Conservation (phyloP, 306 rosid species). For the Prunus armeniaca region DNA sequence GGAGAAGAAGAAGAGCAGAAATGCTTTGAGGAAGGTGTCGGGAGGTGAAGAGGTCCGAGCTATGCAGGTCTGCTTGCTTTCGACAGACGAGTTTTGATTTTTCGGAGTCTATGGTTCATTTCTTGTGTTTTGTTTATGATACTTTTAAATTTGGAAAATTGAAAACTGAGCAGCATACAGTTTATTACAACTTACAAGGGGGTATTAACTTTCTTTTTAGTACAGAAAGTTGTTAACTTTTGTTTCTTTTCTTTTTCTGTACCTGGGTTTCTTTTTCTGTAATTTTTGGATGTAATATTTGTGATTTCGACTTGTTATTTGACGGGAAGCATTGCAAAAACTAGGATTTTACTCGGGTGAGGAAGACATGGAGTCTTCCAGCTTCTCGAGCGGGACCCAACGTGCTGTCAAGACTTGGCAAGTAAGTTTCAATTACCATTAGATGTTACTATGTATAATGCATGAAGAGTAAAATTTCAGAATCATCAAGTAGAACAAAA, state of each 20-base stretch:
- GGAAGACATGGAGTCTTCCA: conserved; percentile 83
- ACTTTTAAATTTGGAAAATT: too few relatives aligned
- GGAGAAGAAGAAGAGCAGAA: conserved; percentile 25
- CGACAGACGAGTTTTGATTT: conserved; percentile 48
- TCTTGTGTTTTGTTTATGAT: neutral
- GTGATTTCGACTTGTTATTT: conserved; percentile 1
- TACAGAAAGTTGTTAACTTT: too few relatives aligned
- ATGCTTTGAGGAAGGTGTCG: conserved; percentile 53
- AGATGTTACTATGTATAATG: neutral
- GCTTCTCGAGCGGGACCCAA: conserved; percentile 82
- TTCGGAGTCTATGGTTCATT: neutral
- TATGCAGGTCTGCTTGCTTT: conserved; percentile 66
- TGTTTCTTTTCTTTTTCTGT: neutral
- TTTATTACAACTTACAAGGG: too few relatives aligned
- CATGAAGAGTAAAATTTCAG: neutral
- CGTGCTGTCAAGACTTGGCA: conserved; percentile 99
- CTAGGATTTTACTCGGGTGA: conserved; percentile 90
- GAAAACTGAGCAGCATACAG: too few relatives aligned
- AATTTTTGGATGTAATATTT: too few relatives aligned
- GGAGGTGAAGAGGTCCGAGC: conserved; percentile 77
- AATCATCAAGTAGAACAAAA: neutral
- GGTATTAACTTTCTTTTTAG: too few relatives aligned
- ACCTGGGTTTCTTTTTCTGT: too few relatives aligned
- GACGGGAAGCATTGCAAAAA: conserved; percentile 70
- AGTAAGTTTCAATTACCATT: conserved; percentile 47